These are phyloP conservation scores for Ajuga chamaepitys DNA, from an alignment of 257 asterid species.

Conservation along the genomic window DNA sequence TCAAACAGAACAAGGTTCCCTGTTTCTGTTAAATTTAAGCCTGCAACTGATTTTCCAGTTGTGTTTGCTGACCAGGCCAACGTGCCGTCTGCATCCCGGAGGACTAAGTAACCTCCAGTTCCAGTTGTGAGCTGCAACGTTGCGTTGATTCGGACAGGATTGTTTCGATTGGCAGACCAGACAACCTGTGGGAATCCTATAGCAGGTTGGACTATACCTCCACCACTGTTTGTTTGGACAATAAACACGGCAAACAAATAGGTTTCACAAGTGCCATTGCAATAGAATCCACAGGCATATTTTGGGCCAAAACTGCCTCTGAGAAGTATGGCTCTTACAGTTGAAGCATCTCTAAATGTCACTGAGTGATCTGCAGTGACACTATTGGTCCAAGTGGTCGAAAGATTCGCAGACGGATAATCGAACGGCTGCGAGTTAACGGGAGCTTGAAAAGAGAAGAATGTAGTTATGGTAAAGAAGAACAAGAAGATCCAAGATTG, in stretches of 20 bases:
- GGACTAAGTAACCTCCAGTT: constrained; percentile 23
- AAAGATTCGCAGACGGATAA: no score
- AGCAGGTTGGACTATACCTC: constrained; percentile 7
- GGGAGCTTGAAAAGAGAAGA: no score
- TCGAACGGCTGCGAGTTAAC: no score
- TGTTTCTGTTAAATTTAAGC: constrained; percentile 28
- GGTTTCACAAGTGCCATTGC: constrained; percentile 30
- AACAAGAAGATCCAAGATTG: no score
- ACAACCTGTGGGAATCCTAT: constrained; percentile 39
- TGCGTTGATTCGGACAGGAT: constrained; percentile 29
- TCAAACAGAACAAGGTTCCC: constrained; percentile 38
- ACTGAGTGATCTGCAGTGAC: no score
- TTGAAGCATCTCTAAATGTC: no score
- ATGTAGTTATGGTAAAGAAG: no score
- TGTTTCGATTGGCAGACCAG: constrained; percentile 43
- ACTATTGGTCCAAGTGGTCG: no score
- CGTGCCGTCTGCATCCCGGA: constrained; percentile 28
- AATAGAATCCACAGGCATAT: constrained; percentile 42
- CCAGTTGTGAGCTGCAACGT: constrained; percentile 20
- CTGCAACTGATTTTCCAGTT: constrained; percentile 19
- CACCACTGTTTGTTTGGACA: constrained; percentile 29
- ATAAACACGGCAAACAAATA: constrained; percentile 37
- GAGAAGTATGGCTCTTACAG: constrained; percentile 29
- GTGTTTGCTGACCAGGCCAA: constrained; percentile 41
- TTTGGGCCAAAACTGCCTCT: constrained; percentile 36